These are phyloP conservation scores for Amaranthus cruentus DNA, from an alignment of 148 eudicot species.

Conservation along the genomic window DNA sequence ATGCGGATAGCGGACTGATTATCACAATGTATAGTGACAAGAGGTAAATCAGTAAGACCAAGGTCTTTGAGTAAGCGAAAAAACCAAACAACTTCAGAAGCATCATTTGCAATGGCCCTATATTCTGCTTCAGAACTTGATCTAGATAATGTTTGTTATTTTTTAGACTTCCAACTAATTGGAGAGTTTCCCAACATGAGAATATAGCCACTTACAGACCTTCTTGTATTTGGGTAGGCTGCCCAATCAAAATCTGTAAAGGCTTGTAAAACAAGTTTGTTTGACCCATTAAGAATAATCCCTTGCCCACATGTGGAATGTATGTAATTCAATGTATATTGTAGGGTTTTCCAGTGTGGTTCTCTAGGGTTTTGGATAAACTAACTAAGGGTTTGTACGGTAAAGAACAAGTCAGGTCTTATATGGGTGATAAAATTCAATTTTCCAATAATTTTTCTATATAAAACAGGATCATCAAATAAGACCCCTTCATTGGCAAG, in stretches of 20 bases:
- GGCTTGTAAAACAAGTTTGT: not conserved
- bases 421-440: not conserved
- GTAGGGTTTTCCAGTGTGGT: not conserved
- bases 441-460: not conserved
- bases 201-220: not conserved
- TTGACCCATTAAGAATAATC: not conserved
- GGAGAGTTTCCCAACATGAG: not conserved
- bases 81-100: too few species aligned
- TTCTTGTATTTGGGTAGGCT: not conserved
- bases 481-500: too few species aligned
- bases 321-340: not conserved
- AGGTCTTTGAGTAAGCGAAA: too few species aligned
- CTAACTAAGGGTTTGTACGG: not conserved
- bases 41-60: too few species aligned
- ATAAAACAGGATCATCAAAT: not conserved
- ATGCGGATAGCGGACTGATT: too few species aligned
- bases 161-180: not conserved
- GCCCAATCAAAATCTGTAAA: slow-evolving; percentile 5
- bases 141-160: not conserved
- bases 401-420: not conserved
- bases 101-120: not conserved
- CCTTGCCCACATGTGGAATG: not conserved
- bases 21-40: too few species aligned
- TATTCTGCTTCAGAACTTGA: not conserved
- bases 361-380: not conserved